Conservation (phyloP, 1,139 yeast species). For the Candida anutae region DNA sequence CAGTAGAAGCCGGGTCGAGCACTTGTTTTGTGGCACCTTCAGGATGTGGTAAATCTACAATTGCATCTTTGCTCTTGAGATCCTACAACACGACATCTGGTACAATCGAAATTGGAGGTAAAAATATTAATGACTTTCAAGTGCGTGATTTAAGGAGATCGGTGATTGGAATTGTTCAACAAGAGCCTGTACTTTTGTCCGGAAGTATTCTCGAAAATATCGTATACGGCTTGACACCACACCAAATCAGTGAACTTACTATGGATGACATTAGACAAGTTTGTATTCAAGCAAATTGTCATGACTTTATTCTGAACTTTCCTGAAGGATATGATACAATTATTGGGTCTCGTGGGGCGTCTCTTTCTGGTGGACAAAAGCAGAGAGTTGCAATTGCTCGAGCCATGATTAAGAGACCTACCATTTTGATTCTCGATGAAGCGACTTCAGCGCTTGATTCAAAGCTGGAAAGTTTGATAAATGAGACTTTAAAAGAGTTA, state of each 20-base stretch:
- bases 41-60: conserved; percentile 87
- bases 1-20: conserved; percentile 62
- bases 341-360: conserved; percentile 50
- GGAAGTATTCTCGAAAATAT: conserved; percentile 77
- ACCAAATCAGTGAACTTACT: conserved; percentile 34
- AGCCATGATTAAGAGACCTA: conserved; percentile 61
- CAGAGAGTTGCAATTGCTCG: conserved; percentile 87
- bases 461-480: conserved; percentile 60
- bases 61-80: conserved; percentile 65
- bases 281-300: conserved; percentile 48
- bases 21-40: conserved; percentile 89
- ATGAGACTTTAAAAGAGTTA: conserved; percentile 50
- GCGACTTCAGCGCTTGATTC: conserved; percentile 78
- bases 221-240: conserved; percentile 60
- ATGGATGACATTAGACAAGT: conserved; percentile 38
- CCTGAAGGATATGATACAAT: conserved; percentile 50
- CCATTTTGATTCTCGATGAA: conserved; percentile 60
- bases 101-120: conserved; percentile 57
- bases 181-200: conserved; percentile 76
- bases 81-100: conserved; percentile 58
- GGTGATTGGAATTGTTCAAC: conserved; percentile 75
- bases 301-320: conserved; percentile 41
- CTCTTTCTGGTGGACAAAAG: conserved; percentile 79
- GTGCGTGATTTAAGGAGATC: conserved; percentile 65
- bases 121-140: conserved; percentile 55